Evolutionary conservation across 495 filamentous ascomycete species (phyloP).

Genomic region (Annulohypoxylon stygium): DNA sequence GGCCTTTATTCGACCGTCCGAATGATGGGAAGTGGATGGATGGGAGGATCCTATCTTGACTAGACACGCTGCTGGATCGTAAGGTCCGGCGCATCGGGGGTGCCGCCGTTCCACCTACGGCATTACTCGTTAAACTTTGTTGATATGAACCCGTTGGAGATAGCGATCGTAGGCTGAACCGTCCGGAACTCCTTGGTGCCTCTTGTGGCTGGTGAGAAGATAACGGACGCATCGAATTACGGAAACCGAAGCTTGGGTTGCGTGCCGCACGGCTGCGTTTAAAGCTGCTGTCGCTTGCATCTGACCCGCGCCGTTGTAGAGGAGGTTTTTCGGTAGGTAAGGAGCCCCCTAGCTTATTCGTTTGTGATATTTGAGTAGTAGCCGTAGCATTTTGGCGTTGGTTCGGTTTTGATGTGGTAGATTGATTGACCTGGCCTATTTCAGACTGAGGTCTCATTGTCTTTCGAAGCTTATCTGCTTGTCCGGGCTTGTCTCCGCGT

Average conservation of each 20-base stretch:
- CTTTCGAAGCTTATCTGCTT: conserved; percentile 53
- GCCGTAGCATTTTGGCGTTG: conserved; percentile 9
- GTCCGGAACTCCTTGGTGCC: conserved; percentile 42
- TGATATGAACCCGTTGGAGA: conserved; percentile 53
- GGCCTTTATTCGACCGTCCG: conserved; percentile 36
- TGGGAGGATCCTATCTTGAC: conserved; percentile 40
- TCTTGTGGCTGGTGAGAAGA: conserved; percentile 41
- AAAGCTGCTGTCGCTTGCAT: conserved; percentile 65
- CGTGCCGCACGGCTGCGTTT: conserved; percentile 53
- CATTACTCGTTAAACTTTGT: conserved; percentile 35
- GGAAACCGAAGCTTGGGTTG: conserved; percentile 51
- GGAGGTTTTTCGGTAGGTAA: conserved; percentile 32
- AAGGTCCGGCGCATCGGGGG: conserved; percentile 42
- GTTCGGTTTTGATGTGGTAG: conserved; percentile 32
- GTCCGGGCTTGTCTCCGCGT: conserved; percentile 42
- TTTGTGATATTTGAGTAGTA: conserved; percentile 21
- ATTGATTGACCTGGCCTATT: conserved; percentile 35
- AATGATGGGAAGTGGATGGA: conserved; percentile 50
- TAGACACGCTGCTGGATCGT: conserved; percentile 45
- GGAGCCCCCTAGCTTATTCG: conserved; percentile 24
- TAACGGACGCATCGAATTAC: conserved; percentile 57
- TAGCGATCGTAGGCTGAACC: conserved; percentile 58
- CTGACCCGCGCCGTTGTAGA: conserved; percentile 58
- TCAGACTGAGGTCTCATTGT: conserved; percentile 48
- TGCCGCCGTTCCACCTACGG: conserved; percentile 14